These are phyloP conservation scores for Acanthochlamys bracteata DNA, from an alignment of 106 monocot species.

Conservation along the genomic window DNA sequence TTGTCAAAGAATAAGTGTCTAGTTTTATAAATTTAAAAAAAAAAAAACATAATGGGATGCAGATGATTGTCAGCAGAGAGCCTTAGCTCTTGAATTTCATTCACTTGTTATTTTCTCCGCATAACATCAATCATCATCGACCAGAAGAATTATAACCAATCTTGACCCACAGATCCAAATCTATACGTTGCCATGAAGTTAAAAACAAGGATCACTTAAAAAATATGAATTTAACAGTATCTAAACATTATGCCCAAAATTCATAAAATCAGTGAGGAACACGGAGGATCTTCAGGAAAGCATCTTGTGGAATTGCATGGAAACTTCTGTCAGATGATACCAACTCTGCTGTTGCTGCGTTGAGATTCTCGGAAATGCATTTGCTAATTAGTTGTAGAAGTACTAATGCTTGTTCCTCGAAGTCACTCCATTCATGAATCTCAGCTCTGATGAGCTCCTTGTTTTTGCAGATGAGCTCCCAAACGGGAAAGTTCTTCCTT, in stretches of 20 bases:
- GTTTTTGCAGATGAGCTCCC: conserved; percentile 42
- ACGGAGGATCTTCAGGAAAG: conserved; percentile 20
- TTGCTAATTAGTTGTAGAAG: conserved; percentile 26
- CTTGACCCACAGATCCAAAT: too few relatives aligned
- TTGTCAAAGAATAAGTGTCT: too few relatives aligned
- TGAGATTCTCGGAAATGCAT: not conserved
- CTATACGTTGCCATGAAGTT: too few relatives aligned
- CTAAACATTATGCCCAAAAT: not conserved
- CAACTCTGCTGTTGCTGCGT: not conserved
- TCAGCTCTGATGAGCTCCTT: conserved; percentile 23
- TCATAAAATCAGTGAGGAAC: conserved; percentile 29
- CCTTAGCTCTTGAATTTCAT: too few relatives aligned
- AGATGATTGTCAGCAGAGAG: too few relatives aligned
- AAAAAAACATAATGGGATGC: too few relatives aligned
- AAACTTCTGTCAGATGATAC: conserved; percentile 34
- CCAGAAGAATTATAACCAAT: too few relatives aligned
- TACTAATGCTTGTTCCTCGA: conserved; percentile 28
- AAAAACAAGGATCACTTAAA: not conserved
- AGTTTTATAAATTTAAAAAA: too few relatives aligned
- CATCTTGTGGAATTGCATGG: conserved; percentile 21
- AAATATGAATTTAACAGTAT: not conserved
- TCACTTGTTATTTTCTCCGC: too few relatives aligned
- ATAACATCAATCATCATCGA: too few relatives aligned
- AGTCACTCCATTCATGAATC: conserved; percentile 42
- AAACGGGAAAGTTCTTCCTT: conserved; percentile 45